Evolutionary conservation across 108 stramenopile species (phyloP), one percentile per base, ranked within the genome.

Genomic region (Phaeodactylum tricornutum): DNA sequence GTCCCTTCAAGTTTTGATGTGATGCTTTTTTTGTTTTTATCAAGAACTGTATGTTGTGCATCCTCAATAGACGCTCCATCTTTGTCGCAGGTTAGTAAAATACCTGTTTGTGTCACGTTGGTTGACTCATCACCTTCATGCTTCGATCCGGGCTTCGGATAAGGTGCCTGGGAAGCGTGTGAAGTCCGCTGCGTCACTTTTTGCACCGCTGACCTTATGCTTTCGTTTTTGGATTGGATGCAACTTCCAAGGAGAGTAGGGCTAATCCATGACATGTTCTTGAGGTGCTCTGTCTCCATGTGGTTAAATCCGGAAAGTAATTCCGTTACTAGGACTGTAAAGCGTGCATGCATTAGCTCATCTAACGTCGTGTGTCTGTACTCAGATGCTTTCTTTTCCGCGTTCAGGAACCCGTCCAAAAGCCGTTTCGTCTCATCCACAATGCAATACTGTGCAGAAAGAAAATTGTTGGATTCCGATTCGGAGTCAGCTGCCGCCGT

Each of bases 381-480:
- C 27, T 61, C 29, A 4, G 44, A 39, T 12, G 55, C 47, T 4
- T 32, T 31, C 4, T 70, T 50, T 48, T 91, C 89, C 55, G 71
- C 77, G 37, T 60, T 55, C 32, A 84, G 52, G 42, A 81, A 83
- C 9, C 66, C 60, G 46, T 64, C 51, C 28, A 84, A 48, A 29
- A 91, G 61, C 4, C 55, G 50, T 51, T 76, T 67, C 1, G 69
- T 81, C 44, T 83, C 75, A 34, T 82, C 77, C 57, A 74, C 80
- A 27, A 91, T 29, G 29, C 82, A 62, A 6, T 50, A 51, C 48
- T 89, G 79, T 9, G 57, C 52, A 39, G 38, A 57, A 64, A 8
- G 39, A 36, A 41, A 59, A 50, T 58, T 38, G 31, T 48, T 64
- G 47, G 50, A 64, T 8, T 47, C 55, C 36, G 53, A 29, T 16